phyloP scores from a whole-genome alignment of 768 basidiomycete genomes.

The Lactarius tabidus region DNA sequence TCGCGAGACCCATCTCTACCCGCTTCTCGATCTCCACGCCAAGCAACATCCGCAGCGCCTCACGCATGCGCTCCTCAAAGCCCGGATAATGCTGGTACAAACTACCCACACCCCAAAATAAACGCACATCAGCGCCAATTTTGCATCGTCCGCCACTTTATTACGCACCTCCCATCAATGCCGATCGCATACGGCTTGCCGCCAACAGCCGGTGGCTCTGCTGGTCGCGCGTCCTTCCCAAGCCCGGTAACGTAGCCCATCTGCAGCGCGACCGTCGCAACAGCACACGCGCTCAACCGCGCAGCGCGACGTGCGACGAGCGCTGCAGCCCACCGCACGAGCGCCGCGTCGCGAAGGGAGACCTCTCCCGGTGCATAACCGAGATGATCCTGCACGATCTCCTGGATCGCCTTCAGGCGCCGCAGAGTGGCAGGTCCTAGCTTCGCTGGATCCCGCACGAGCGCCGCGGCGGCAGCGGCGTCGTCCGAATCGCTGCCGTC shows the following conservation, averaged over 20 bases:
- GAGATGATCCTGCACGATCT: slow-evolving; percentile 59
- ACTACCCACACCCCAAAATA: slow-evolving; percentile 37
- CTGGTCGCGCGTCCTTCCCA: slow-evolving; percentile 32
- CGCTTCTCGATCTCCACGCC: slow-evolving; percentile 77
- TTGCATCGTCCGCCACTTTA: neutral
- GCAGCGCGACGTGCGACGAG: slow-evolving; percentile 82
- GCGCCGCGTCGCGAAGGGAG: slow-evolving; percentile 47
- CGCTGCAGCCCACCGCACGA: slow-evolving; percentile 76
- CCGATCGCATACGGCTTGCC: slow-evolving; percentile 70
- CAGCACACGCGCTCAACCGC: slow-evolving; percentile 76
- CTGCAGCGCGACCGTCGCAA: slow-evolving; percentile 82
- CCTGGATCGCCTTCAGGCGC: slow-evolving; percentile 51
- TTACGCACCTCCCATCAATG: slow-evolving; percentile 81
- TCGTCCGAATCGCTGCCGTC: slow-evolving; percentile 19
- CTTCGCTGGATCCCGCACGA: slow-evolving; percentile 13
- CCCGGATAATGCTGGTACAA: slow-evolving; percentile 90
- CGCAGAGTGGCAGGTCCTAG: slow-evolving; percentile 27
- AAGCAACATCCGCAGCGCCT: slow-evolving; percentile 68
- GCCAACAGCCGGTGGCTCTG: slow-evolving; percentile 28
- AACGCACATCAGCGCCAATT: neutral
- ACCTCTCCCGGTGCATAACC: slow-evolving; percentile 53
- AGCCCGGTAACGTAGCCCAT: slow-evolving; percentile 60
- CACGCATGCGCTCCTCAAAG: slow-evolving; percentile 71
- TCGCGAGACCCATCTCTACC: slow-evolving; percentile 87
- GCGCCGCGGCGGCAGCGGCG: neutral